Evolutionary conservation across 2,329 filamentous ascomycete genomes (phyloP).

Genomic region (Aspergillus sergii): DNA sequence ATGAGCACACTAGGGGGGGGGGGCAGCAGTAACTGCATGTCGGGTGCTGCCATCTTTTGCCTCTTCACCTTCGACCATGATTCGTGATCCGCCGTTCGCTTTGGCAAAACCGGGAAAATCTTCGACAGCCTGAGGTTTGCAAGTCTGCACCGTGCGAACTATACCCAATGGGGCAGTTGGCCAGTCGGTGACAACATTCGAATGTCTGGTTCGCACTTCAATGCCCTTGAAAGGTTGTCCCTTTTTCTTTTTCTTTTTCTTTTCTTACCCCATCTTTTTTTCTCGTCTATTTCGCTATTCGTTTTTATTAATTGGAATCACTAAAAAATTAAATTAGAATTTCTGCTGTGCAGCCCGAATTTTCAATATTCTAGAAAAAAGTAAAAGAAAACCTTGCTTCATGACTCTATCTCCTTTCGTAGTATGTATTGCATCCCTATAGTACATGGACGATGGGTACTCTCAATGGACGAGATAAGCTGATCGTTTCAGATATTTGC

Average conservation of each 20-base stretch:
- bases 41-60: constrained; percentile 1
- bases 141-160: neutral
- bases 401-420: neutral
- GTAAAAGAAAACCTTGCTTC: neutral
- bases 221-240: neutral
- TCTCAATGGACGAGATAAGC: neutral
- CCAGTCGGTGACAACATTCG: neutral
- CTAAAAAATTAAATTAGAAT: neutral
- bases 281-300: too few relatives aligned
- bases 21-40: neutral
- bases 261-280: neutral
- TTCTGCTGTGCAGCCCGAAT: neutral
- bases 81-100: constrained; percentile 1
- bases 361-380: neutral
- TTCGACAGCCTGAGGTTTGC: neutral
- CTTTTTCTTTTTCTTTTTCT: neutral
- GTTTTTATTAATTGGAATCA: too few relatives aligned
- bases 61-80: neutral
- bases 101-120: constrained; percentile 4
- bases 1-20: neutral
- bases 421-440: too few relatives aligned
- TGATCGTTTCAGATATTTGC: neutral
- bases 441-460: neutral
- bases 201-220: neutral
- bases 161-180: neutral